These are phyloP conservation scores for Sporothrix brasiliensis DNA, from an alignment of 2,329 filamentous ascomycete species.

Conservation along the genomic window DNA sequence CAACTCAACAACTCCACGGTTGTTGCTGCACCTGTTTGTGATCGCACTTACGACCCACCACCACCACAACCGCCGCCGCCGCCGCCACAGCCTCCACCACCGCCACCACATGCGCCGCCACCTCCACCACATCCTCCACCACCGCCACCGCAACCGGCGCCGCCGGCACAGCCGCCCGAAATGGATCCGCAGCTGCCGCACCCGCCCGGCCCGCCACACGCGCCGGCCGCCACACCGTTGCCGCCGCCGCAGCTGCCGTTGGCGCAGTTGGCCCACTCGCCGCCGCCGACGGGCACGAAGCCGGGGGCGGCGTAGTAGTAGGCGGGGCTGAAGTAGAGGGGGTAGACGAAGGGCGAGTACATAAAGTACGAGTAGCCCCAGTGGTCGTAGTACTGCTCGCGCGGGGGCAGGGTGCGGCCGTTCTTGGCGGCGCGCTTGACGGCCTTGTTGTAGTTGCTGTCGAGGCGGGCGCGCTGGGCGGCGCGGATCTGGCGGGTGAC, in stretches of 20 bases:
- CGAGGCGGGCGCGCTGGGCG: constrained; percentile 45
- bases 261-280: constrained; percentile 48
- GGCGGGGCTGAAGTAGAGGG: constrained; percentile 48
- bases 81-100: constrained; percentile 17
- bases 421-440: constrained; percentile 54
- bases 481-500: constrained; percentile 43
- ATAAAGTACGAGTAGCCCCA: constrained; percentile 59
- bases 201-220: constrained; percentile 49
- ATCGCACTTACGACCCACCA: too few species aligned
- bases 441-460: constrained; percentile 61
- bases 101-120: constrained; percentile 1
- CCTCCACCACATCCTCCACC: constrained; percentile 13
- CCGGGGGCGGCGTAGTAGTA: constrained; percentile 53
- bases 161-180: constrained; percentile 6
- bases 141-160: constrained; percentile 26
- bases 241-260: constrained; percentile 54
- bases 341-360: constrained; percentile 53
- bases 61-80: neutral
- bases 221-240: constrained; percentile 48
- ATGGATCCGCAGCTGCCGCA: constrained; percentile 38
- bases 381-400: constrained; percentile 56
- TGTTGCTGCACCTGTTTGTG: too few species aligned
- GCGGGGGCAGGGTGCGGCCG: constrained; percentile 51
- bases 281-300: constrained; percentile 41
- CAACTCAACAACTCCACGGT: too few species aligned